Percentiles rank a stretch among this genome's conserved stretches.
Conservation (phyloP, 2,329 filamentous ascomycete species). For the Epichloe glyceriae region DNA sequence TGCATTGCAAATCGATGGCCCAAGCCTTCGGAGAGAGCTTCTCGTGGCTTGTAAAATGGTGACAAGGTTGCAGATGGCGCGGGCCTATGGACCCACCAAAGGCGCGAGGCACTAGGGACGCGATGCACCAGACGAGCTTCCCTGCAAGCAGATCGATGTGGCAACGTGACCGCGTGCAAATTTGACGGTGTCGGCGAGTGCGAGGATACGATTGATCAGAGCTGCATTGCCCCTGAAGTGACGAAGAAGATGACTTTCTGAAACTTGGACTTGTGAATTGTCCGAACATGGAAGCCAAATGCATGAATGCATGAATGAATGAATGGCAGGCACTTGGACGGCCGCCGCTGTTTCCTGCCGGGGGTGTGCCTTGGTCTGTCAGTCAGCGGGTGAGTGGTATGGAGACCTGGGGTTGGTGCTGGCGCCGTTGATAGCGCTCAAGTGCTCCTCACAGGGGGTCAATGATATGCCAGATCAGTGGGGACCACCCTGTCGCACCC, state of each 20-base stretch:
- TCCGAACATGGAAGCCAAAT: too few species aligned
- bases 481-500: conserved; percentile 3
- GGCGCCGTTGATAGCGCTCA: conserved; percentile 2
- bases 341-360: neutral
- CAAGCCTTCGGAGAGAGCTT: neutral
- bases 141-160: conserved; percentile 3
- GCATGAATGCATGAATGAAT: too few species aligned
- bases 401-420: conserved; percentile 1
- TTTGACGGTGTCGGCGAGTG: neutral
- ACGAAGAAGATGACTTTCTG: neutral
- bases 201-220: neutral
- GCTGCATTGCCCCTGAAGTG: neutral
- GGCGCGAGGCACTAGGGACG: conserved; percentile 6
- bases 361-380: neutral
- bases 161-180: conserved; percentile 2
- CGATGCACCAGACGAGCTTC: conserved; percentile 1
- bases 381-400: neutral
- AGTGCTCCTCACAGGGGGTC: neutral
- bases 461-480: conserved; percentile 2
- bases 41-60: neutral
- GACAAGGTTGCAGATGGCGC: conserved; percentile 9
- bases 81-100: conserved; percentile 7
- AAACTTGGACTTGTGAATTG: too few species aligned
- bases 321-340: too few species aligned
- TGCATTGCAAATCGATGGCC: neutral